phyloP scores from a whole-genome alignment of 1,284 basidiomycete genomes.

The Naganishia sp. region DNA sequence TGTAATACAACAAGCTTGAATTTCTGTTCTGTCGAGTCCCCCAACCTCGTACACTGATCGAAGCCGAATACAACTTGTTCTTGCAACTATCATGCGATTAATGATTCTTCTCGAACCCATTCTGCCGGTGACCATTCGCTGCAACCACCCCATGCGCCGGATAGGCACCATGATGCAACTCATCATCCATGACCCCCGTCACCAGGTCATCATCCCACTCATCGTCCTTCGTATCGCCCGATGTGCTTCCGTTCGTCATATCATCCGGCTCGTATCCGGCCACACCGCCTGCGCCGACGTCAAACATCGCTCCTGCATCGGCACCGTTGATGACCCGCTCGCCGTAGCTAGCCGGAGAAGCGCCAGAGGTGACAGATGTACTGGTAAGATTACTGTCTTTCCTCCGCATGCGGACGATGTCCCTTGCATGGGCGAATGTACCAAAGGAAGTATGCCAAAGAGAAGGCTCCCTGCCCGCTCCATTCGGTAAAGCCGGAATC shows the following conservation, averaged over 20 bases:
- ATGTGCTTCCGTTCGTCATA: slow-evolving; percentile 9
- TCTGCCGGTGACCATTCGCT: too few species aligned
- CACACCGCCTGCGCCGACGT: not conserved
- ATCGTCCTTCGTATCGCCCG: slow-evolving; percentile 17
- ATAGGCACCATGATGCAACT: slow-evolving; percentile 8
- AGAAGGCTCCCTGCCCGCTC: slow-evolving; percentile 4
- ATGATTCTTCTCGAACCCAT: too few species aligned
- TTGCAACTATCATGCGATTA: too few species aligned
- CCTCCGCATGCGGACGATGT: slow-evolving; percentile 9
- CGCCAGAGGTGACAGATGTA: slow-evolving; percentile 7
- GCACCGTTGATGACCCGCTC: not conserved
- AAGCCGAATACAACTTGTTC: too few species aligned
- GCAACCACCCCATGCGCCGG: too few species aligned
- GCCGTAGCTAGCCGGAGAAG: slow-evolving; percentile 7
- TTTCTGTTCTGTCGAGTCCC: too few species aligned
- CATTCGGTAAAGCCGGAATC: slow-evolving; percentile 26
- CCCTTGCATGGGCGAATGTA: slow-evolving; percentile 1
- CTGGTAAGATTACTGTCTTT: slow-evolving; percentile 11
- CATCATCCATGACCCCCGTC: slow-evolving; percentile 31
- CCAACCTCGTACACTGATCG: too few species aligned
- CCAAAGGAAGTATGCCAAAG: slow-evolving; percentile 1
- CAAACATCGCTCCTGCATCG: slow-evolving; percentile 20
- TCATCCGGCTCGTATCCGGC: slow-evolving; percentile 13
- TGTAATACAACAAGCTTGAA: too few species aligned
- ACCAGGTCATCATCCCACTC: slow-evolving; percentile 31